Percentiles rank a stretch among this genome's conserved stretches.
These are phyloP conservation scores for Beauveria sp. DNA, from an alignment of 2,329 filamentous ascomycete species.

Conservation along the genomic window DNA sequence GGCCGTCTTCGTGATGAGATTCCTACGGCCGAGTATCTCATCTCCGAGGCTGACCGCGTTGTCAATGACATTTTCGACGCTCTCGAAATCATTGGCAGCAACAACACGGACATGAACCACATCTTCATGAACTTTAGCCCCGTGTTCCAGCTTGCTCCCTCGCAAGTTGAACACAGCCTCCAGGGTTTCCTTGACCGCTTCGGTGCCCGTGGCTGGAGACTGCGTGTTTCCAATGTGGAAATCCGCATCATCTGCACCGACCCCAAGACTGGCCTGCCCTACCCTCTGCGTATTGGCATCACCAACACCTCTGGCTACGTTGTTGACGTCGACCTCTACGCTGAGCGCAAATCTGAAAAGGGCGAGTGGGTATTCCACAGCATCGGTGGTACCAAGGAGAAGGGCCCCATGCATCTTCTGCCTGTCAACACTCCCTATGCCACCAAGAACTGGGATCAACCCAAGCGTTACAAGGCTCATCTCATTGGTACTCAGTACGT, in stretches of 20 bases:
- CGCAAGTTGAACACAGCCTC: constrained; percentile 86
- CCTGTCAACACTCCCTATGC: constrained; percentile 88
- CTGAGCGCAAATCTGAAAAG: constrained; percentile 96
- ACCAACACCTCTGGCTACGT: constrained; percentile 98
- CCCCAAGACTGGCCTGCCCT: constrained; percentile 70
- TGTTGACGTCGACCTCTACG: constrained; percentile 95
- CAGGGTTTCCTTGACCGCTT: constrained; percentile 96
- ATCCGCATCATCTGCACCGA: constrained; percentile 98
- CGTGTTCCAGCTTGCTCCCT: constrained; percentile 84
- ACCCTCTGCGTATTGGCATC: constrained; percentile 91
- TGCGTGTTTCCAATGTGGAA: constrained; percentile 93
- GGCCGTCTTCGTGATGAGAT: constrained; percentile 95
- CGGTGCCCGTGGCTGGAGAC: constrained; percentile 87
- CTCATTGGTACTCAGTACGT: constrained; percentile 99
- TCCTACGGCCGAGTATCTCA: constrained; percentile 95
- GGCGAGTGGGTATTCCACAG: constrained; percentile 98
- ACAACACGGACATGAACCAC: constrained; percentile 98
- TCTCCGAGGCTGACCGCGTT: constrained; percentile 90
- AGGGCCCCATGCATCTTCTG: constrained; percentile 89
- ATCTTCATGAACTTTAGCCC: constrained; percentile 99
- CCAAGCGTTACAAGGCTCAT: constrained; percentile 98
- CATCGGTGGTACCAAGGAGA: constrained; percentile 90
- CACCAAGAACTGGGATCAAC: constrained; percentile 97
- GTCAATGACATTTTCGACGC: constrained; percentile 98
- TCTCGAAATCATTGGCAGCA: constrained; percentile 96